Base-by-base conservation (phyloP, 225 moss, liverwort and hornwort genomes). In the Pseudoscleropodium purum region DNA sequence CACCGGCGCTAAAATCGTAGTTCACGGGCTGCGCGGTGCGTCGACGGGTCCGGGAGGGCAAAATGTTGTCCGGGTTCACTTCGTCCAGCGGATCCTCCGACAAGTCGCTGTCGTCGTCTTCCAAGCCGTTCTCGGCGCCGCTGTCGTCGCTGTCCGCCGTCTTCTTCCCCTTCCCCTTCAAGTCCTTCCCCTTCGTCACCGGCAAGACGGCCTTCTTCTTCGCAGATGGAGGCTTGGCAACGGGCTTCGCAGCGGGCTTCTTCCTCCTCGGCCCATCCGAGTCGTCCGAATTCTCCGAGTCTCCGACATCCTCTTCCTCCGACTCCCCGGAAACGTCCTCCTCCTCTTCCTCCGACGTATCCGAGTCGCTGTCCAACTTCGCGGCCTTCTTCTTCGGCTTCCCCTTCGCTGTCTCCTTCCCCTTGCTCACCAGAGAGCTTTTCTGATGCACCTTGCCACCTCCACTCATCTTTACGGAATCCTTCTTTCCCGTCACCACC, bases 51-150 rank as follows among this genome's bases (percentile, higher is more conserved):
- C 95, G 91, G 20, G 95, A 95, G 34, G 95, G 90, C 78, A 95
- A 72, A 33, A 95, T 95, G 83, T 95, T 95, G 56, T 94, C 93
- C 54, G 95, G 95, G 84, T 95, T 93, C 89, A 95, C 94, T 92
- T 95, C 95, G 51, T 95, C 95, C 86, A 94, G 82, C n/a, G 95
- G 95, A 73, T 95, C 95, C 92, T 93, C 93, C 77, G 95, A 95
- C 85, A 95, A 51, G 70, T 95, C 95, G 70, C 95, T 93, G 51
- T 89, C 93, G 70, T 91, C 94, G 7, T 94, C 94, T 8, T 95
- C 95, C 64, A 87, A 84, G 76, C 92, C 91, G 57, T 91, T 91
- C 79, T 94, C 91, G 13, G 90, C 94, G 52, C 94, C 94, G 41
- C 89, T 88, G 23, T 89, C 90, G 43, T 88, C 88, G 54, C 88